These are phyloP conservation scores for Globisporangium alternatum DNA, from an alignment of 352 stramenopile genomes.

Conservation along the genomic window DNA sequence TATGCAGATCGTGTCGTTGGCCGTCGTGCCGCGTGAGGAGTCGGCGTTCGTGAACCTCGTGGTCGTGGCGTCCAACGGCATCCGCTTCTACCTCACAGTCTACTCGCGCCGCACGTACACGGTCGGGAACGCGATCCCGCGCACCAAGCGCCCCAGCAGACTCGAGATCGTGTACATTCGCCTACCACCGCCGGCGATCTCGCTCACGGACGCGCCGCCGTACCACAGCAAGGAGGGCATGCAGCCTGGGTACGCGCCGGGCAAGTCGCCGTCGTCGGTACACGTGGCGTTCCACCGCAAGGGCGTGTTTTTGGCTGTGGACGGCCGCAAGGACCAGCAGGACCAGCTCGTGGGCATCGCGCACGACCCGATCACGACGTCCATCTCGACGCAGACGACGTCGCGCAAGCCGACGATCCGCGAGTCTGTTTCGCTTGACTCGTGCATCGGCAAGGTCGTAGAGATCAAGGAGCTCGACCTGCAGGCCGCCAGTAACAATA, in stretches of 20 bases:
- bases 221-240: constrained; percentile 88
- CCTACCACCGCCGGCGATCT: constrained; percentile 66
- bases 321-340: constrained; percentile 74
- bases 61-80: constrained; percentile 89
- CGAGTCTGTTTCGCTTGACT: constrained; percentile 73
- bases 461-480: constrained; percentile 70
- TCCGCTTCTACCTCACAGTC: constrained; percentile 92
- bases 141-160: constrained; percentile 54
- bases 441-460: constrained; percentile 80
- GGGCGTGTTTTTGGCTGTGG: constrained; percentile 75
- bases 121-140: constrained; percentile 33
- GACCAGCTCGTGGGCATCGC: constrained; percentile 75
- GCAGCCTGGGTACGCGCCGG: constrained; percentile 74
- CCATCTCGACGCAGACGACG: constrained; percentile 47
- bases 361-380: constrained; percentile 74
- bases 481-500: constrained; percentile 17
- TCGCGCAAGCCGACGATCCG: constrained; percentile 66
- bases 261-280: constrained; percentile 76
- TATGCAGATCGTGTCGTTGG: constrained; percentile 72
- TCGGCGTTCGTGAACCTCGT: constrained; percentile 90
- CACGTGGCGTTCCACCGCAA: constrained; percentile 78
- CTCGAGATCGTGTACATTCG: constrained; percentile 83
- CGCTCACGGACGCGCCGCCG: constrained; percentile 65
- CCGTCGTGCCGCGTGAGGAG: constrained; percentile 61
- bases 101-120: constrained; percentile 68